Conservation (phyloP, 192 early-diverging fungal genomes). For the Coemansia reversa region DNA sequence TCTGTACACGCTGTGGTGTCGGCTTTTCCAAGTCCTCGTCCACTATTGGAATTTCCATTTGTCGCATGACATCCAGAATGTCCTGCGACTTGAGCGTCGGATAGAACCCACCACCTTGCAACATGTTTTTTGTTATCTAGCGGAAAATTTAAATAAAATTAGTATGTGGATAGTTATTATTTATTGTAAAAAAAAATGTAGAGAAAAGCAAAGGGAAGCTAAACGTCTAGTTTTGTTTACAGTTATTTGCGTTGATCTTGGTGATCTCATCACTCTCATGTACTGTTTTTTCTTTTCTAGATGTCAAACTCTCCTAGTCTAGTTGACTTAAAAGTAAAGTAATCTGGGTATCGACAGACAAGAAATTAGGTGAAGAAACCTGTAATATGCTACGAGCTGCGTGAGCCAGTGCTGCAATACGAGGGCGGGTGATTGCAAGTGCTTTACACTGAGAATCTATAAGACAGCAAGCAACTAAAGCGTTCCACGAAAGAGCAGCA, state of each 20-base stretch:
- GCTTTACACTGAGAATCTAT: neutral
- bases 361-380: neutral
- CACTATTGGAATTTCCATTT: constrained; percentile 68
- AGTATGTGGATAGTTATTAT: neutral
- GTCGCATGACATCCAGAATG: constrained; percentile 73
- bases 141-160: neutral
- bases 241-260: neutral
- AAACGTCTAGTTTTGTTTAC: neutral
- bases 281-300: neutral
- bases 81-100: constrained; percentile 72
- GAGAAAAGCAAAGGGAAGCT: neutral
- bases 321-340: constrained; percentile 6
- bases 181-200: neutral
- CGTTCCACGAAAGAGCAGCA: constrained; percentile 33
- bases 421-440: neutral
- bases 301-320: neutral
- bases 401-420: neutral
- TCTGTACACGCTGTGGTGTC: constrained; percentile 62
- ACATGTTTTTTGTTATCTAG: constrained; percentile 4
- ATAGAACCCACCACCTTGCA: constrained; percentile 55
- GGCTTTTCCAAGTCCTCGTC: constrained; percentile 76
- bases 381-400: constrained; percentile 2
- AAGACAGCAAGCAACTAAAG: constrained; percentile 1
- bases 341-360: constrained; percentile 2
- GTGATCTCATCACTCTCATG: neutral